These are phyloP conservation scores for Pestalotiopsis sp. DNA, from an alignment of 2,329 filamentous ascomycete genomes.

Conservation along the genomic window DNA sequence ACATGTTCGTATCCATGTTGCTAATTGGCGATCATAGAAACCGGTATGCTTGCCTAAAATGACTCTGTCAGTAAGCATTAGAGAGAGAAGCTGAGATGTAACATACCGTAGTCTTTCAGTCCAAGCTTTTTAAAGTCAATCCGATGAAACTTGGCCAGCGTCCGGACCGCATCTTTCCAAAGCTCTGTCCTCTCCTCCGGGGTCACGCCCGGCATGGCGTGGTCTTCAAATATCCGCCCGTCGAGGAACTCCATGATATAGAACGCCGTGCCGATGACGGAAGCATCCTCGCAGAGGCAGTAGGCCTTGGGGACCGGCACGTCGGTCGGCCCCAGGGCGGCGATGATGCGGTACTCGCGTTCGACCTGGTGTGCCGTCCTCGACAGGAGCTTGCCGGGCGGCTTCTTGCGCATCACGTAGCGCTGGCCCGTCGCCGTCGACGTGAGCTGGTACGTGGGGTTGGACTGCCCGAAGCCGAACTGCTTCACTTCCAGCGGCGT, in stretches of 20 bases:
- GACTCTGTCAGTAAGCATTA: background rate
- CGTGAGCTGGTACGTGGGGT: conserved; percentile 16
- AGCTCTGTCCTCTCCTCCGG: conserved; percentile 65
- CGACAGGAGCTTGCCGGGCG: conserved; percentile 84
- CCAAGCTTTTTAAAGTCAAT: conserved; percentile 68
- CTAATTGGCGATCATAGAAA: conserved; percentile 86
- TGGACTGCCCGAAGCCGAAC: conserved; percentile 53
- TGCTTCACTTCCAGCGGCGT: conserved; percentile 78
- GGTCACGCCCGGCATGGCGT: conserved; percentile 73
- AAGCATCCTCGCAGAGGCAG: conserved; percentile 81
- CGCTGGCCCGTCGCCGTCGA: conserved; percentile 49
- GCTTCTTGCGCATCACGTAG: conserved; percentile 93
- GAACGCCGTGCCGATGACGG: conserved; percentile 82
- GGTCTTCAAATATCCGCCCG: conserved; percentile 90
- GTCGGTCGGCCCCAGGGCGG: conserved; percentile 75
- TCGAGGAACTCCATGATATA: conserved; percentile 96
- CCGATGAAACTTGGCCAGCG: conserved; percentile 81
- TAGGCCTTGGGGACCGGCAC: conserved; percentile 83
- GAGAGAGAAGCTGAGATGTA: background rate
- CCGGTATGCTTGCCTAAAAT: conserved; percentile 64
- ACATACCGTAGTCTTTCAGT: conserved; percentile 61
- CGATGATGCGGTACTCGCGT: conserved; percentile 86
- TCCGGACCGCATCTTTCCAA: conserved; percentile 80
- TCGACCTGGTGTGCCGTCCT: conserved; percentile 94
- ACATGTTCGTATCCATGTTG: conserved; percentile 80